Conservation (phyloP, 2,329 filamentous ascomycete genomes). For the Pyricularia grisea region DNA sequence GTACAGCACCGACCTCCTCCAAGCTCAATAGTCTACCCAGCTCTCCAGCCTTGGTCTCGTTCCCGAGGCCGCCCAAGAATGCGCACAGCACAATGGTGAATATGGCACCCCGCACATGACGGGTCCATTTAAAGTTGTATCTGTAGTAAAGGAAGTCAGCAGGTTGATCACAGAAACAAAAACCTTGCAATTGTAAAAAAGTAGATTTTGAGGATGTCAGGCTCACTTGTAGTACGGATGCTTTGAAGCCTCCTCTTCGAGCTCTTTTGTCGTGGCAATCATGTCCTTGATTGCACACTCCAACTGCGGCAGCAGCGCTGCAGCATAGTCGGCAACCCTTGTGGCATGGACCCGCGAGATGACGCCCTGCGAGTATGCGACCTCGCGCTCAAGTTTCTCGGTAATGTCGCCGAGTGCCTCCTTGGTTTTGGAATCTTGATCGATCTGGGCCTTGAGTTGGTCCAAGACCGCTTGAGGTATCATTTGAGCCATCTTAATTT, state of each 20-base stretch:
- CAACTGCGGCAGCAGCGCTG: constrained; percentile 54
- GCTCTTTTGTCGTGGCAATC: constrained; percentile 58
- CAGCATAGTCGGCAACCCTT: constrained; percentile 2
- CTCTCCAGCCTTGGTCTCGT: constrained; percentile 41
- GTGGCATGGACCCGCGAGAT: constrained; percentile 88
- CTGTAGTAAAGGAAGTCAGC: constrained; percentile 21
- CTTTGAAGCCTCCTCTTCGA: constrained; percentile 66
- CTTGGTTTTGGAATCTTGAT: constrained; percentile 73
- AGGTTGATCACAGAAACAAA: neutral
- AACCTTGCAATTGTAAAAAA: neutral
- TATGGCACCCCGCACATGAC: constrained; percentile 73
- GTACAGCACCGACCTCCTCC: constrained; percentile 72
- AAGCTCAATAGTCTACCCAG: constrained; percentile 69
- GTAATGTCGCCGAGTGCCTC: constrained; percentile 79
- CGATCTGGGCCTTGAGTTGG: constrained; percentile 78
- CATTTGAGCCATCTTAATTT: constrained; percentile 31
- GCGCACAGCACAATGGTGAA: constrained; percentile 47
- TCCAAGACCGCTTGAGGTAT: constrained; percentile 81
- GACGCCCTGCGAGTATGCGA: constrained; percentile 69
- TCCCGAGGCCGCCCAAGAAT: constrained; percentile 70
- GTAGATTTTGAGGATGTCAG: neutral
- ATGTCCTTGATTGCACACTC: constrained; percentile 65
- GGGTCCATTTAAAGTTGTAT: constrained; percentile 78
- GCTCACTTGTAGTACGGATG: constrained; percentile 91
- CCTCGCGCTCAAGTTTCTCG: constrained; percentile 74